These are phyloP conservation scores for Fusarium chuoi DNA, from an alignment of 2,329 filamentous ascomycete genomes.

Conservation along the genomic window DNA sequence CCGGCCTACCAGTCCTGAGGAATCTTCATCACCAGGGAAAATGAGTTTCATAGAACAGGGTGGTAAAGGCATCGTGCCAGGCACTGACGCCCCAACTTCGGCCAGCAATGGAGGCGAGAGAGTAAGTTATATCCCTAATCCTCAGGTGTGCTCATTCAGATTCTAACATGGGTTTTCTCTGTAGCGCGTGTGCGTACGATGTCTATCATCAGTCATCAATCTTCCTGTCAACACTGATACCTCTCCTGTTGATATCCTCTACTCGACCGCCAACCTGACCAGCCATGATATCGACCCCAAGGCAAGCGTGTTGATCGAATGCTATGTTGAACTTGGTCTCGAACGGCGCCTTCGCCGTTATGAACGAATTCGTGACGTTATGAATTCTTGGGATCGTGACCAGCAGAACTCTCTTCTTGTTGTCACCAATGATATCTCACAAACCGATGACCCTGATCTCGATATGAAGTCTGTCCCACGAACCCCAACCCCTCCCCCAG, in stretches of 20 bases:
- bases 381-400: conserved; percentile 94
- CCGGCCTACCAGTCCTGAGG: conserved; percentile 49
- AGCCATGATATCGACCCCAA: conserved; percentile 71
- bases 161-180: conserved; percentile 16
- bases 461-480: conserved; percentile 72
- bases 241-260: conserved; percentile 77
- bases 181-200: conserved; percentile 77
- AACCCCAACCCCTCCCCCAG: conserved; percentile 67
- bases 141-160: background rate
- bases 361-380: conserved; percentile 84
- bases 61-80: conserved; percentile 58
- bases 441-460: conserved; percentile 69
- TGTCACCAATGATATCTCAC: conserved; percentile 65
- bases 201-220: conserved; percentile 73
- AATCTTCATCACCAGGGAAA: conserved; percentile 39
- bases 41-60: conserved; percentile 58
- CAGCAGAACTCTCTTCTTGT: conserved; percentile 79
- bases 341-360: conserved; percentile 86
- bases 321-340: conserved; percentile 78
- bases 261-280: conserved; percentile 71
- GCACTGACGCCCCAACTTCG: conserved; percentile 80
- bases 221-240: conserved; percentile 81
- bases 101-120: conserved; percentile 84
- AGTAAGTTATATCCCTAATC: conserved; percentile 58
- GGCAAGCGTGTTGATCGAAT: conserved; percentile 79